A percentile compares a stretch with the other conserved stretches of the same genome.
Conservation (phyloP, 169 alveolate genomes). For the Theileria orientalis region DNA sequence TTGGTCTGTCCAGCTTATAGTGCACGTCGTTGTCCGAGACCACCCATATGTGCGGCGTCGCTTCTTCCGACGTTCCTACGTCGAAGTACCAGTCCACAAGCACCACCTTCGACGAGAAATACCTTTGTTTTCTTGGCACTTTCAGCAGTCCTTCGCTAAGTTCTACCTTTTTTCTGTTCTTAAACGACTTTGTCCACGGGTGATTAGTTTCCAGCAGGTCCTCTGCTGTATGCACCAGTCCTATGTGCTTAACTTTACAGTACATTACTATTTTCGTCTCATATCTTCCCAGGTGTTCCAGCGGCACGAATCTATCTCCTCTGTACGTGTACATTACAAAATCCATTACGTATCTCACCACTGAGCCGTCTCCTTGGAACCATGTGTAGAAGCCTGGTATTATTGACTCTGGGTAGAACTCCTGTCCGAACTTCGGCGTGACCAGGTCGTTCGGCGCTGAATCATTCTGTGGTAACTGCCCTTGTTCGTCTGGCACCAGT, state of each 20-base stretch:
- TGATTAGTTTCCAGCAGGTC: slow-evolving; percentile 24
- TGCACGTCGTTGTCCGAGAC: slow-evolving; percentile 51
- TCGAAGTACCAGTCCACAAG: slow-evolving; percentile 56
- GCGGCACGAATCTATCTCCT: slow-evolving; percentile 46
- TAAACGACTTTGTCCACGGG: slow-evolving; percentile 13
- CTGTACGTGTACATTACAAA: slow-evolving; percentile 23
- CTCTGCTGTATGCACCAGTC: slow-evolving; percentile 1
- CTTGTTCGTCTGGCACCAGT: slow-evolving; percentile 6
- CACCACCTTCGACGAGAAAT: slow-evolving; percentile 7
- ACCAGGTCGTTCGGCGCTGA: slow-evolving; percentile 36
- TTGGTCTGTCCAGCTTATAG: slow-evolving; percentile 51
- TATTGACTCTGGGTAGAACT: slow-evolving; percentile 40
- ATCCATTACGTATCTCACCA: slow-evolving; percentile 45
- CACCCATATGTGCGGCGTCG: slow-evolving; percentile 22
- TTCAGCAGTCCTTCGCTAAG: neutral
- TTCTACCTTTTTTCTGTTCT: neutral
- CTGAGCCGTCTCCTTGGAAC: slow-evolving; percentile 58
- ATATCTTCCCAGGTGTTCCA: slow-evolving; percentile 40
- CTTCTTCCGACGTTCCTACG: slow-evolving; percentile 14
- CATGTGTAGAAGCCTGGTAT: slow-evolving; percentile 37
- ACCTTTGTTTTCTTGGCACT: slow-evolving; percentile 18
- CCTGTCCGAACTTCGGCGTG: slow-evolving; percentile 20
- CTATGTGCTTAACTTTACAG: slow-evolving; percentile 37
- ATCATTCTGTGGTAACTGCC: neutral
- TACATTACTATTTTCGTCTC: slow-evolving; percentile 7